Conservation (phyloP, 768 basidiomycete species). For the Panaeolus papilionaceus region DNA sequence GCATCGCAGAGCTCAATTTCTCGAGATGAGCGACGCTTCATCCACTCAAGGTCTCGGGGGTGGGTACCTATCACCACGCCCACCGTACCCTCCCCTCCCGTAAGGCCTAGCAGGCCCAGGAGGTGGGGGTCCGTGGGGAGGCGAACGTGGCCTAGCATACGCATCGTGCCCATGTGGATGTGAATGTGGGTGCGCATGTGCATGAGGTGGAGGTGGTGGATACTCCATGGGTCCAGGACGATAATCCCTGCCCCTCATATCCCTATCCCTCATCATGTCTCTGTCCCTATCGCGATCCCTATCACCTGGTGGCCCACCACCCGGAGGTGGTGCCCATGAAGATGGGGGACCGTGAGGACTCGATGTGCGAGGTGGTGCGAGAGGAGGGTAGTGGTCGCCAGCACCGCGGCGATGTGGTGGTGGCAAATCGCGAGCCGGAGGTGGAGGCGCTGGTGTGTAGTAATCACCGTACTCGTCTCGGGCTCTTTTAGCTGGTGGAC, state of each 20-base stretch:
- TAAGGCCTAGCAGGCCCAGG: slow-evolving; percentile 26
- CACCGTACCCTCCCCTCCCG: slow-evolving; percentile 32
- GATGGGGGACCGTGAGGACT: slow-evolving; percentile 25
- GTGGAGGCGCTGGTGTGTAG: slow-evolving; percentile 34
- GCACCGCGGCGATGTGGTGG: slow-evolving; percentile 35
- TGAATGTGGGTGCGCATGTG: neutral
- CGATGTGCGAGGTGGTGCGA: slow-evolving; percentile 19
- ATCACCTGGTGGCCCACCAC: slow-evolving; percentile 35
- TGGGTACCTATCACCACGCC: slow-evolving; percentile 17
- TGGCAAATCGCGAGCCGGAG: slow-evolving; percentile 24
- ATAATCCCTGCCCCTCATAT: slow-evolving; percentile 9
- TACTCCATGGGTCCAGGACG: slow-evolving; percentile 24
- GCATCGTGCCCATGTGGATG: neutral
- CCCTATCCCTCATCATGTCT: neutral
- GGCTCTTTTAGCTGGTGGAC: slow-evolving; percentile 52
- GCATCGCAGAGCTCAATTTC: neutral
- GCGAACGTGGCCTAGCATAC: no score
- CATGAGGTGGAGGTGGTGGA: slow-evolving; percentile 33
- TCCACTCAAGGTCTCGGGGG: neutral
- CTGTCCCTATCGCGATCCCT: neutral
- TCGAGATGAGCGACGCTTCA: neutral
- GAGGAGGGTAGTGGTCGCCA: slow-evolving; percentile 26
- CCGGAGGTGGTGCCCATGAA: slow-evolving; percentile 25
- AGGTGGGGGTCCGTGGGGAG: slow-evolving; percentile 18
- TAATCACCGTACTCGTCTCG: slow-evolving; percentile 49